Base-by-base conservation (phyloP, 306 rosid species). In the Cicer yamashitae region DNA sequence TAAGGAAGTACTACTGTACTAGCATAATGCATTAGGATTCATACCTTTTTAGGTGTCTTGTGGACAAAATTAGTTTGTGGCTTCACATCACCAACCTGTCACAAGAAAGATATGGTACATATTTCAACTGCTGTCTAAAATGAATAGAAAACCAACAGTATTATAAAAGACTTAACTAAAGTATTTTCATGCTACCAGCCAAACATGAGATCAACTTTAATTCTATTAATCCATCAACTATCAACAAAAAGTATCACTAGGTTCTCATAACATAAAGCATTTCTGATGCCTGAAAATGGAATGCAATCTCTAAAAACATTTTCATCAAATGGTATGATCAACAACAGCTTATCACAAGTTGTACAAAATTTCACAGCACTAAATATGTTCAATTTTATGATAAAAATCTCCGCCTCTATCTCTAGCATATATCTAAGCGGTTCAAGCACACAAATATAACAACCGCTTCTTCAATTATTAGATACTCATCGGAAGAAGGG, bases 41-140 rank as follows among this genome's bases (percentile, higher is more conserved):
- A 20, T 82, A 92, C 99, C 92, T 86, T 89, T 73, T 89, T 92
- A 14, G 99, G 88, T 25, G 84, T 71, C 86, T 96, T 96, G 85
- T 92, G 99, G 77, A 92, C 76, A 54, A 92, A 88, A 83, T 62
- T 79, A 40, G 81, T 47, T 80, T 85, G 96, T 81, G 88, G 93
- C 78, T 84, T 89, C 58, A 75, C 67, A 65, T 84, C 97, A 63
- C 72, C 85, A 73, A 84, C 96, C 99, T 96, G 86, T 65, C 78
- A 81, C 37, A 73, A 22, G 75, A 64, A 70, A 83, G 44, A 67
- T 76, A 77, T 13, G 62, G 18, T 78, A 64, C 78, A 74, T 54
- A 71, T 50, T 53, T 14, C 52, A 60, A 68, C 25, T 57, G 65
- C 56, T 20, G 59, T 34, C 64, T 40, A 60, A 40, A 40, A 43